A percentile compares a stretch with the other conserved stretches of the same genome.
These are phyloP conservation scores for Lagenidium giganteum DNA, from an alignment of 352 stramenopile species.

Conservation along the genomic window DNA sequence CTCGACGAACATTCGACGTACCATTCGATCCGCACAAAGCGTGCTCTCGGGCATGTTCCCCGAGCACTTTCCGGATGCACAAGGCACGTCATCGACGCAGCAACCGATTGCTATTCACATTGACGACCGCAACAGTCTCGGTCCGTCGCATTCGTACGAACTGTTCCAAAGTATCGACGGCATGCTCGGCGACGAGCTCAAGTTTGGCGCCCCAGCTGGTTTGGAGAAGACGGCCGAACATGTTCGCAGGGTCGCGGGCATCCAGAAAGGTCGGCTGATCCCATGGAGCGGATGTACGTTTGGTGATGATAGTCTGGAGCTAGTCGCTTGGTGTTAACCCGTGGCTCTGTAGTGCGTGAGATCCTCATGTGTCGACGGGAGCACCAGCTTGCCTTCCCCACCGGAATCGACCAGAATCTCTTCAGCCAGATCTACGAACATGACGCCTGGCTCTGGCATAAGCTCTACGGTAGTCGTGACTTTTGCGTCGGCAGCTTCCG, in stretches of 20 bases:
- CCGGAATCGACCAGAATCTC: conserved; percentile 46
- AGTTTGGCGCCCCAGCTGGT: conserved; percentile 32
- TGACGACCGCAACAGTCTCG: conserved; percentile 41
- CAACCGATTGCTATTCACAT: conserved; percentile 34
- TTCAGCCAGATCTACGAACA: conserved; percentile 59
- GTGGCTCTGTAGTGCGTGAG: conserved; percentile 74
- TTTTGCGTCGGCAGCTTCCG: conserved; percentile 63
- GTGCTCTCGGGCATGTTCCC: conserved; percentile 65
- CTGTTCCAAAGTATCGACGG: conserved; percentile 46
- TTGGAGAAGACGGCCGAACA: conserved; percentile 29
- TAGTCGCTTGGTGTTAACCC: neutral
- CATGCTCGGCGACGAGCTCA: conserved; percentile 44
- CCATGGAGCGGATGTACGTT: conserved; percentile 66
- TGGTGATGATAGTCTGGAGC: neutral
- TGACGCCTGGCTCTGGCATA: conserved; percentile 74
- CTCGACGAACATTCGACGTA: conserved; percentile 75
- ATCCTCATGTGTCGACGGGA: conserved; percentile 61
- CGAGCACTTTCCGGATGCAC: conserved; percentile 25
- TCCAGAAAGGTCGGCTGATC: conserved; percentile 28
- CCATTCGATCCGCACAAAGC: conserved; percentile 67
- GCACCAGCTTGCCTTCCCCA: conserved; percentile 50
- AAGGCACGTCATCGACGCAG: conserved; percentile 1
- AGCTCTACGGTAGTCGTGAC: conserved; percentile 59
- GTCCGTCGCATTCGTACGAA: conserved; percentile 60
- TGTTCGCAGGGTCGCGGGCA: conserved; percentile 41